Evolutionary conservation across 805 yeast species (phyloP), one percentile per base, ranked within the genome.

Genomic region (Starmerella kuoi): DNA sequence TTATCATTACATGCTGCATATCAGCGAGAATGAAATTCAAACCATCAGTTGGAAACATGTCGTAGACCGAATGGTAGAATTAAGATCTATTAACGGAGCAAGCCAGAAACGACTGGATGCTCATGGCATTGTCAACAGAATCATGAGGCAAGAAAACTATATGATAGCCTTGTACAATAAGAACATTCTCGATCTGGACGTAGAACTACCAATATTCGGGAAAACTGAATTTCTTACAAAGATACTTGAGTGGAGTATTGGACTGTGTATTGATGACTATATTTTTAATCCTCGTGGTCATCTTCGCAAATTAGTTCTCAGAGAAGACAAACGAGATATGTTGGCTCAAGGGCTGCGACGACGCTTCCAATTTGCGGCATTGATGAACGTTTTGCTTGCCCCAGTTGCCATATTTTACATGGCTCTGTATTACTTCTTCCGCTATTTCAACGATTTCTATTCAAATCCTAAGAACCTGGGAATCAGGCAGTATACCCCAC

Each of bases 131-230:
- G 97, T 96, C 12, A 93, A 91, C 57, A 68, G 98, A 45, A 81
- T 91, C 43, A 87, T 91, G 98, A 68, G 99, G 46, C 83, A 78
- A 51, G 98, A 91, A 47, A 91, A 91, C 57, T 91, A 87, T 59
- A 70, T 86, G 69, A 85, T 91, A 56, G 95, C 96, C 1, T 62
- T 91, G 51, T 77, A 83, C 54, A 87, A 85, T 61, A 82, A 77
- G 51, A 75, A 81, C 45, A 64, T 88, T 1, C 61, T 88, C 33
- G 80, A 81, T 54, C 63, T 83, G 20, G 68, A 80, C 0, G 57
- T 85, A 15, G 75, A 78, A 1, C 48, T 74, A 3, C 76, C 78
- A 0, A 56, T 67, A 3, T 61, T 63, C 26, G 60, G 62, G 12
- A 55, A 61, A 4, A 64, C 61, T 34, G 57, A 55, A 36, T 63